Evolutionary conservation across 2,329 filamentous ascomycete genomes (phyloP).

Genomic region (Pseudopyrenochaeta lycopersici): DNA sequence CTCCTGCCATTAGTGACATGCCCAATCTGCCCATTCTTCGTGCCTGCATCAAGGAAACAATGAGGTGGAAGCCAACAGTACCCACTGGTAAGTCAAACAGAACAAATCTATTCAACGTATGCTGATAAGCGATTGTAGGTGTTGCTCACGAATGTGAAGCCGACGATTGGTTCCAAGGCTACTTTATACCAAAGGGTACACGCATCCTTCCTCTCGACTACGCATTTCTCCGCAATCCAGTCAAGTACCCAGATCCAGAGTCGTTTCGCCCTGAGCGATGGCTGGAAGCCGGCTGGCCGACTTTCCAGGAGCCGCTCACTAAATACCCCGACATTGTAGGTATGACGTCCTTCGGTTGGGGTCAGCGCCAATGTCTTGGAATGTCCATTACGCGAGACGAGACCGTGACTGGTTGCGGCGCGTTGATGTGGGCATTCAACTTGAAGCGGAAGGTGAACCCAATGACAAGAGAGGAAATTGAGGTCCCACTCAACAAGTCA

Average conservation of each 20-base stretch:
- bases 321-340: constrained; percentile 70
- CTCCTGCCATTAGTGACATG: constrained; percentile 48
- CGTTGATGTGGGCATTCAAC: constrained; percentile 58
- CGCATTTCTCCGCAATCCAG: constrained; percentile 56
- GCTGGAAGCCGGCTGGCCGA: constrained; percentile 69
- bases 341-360: constrained; percentile 72
- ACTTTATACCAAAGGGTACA: constrained; percentile 60
- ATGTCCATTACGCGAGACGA: constrained; percentile 69
- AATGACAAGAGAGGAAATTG: constrained; percentile 50
- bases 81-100: constrained; percentile 45
- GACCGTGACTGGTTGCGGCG: constrained; percentile 61
- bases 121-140: constrained; percentile 39
- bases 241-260: constrained; percentile 70
- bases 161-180: constrained; percentile 61
- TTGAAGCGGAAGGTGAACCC: constrained; percentile 60
- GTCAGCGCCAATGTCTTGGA: constrained; percentile 69
- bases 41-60: constrained; percentile 57
- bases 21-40: constrained; percentile 55
- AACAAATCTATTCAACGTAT: constrained; percentile 12
- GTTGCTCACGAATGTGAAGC: constrained; percentile 62
- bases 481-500: constrained; percentile 59
- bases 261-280: constrained; percentile 70
- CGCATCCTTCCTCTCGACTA: constrained; percentile 48
- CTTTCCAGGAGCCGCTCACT: constrained; percentile 71
- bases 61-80: constrained; percentile 59